These are phyloP conservation scores for Margaritispora aquatica DNA, from an alignment of 495 filamentous ascomycete genomes.

Conservation along the genomic window DNA sequence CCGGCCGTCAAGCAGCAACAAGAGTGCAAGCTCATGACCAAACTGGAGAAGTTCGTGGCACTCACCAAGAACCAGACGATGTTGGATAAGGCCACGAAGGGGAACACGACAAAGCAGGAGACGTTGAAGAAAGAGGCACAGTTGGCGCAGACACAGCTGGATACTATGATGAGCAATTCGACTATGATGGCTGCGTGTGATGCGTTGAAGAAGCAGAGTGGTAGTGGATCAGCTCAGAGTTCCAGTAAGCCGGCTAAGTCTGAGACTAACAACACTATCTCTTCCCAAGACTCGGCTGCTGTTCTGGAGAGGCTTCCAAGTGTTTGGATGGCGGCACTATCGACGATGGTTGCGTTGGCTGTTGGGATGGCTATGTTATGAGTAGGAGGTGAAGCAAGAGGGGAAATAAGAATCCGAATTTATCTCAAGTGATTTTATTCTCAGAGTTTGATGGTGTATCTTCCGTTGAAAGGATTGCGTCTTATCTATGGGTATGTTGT, in stretches of 20 bases:
- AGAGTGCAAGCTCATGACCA: conserved; percentile 9
- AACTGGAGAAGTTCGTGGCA: conserved; percentile 8
- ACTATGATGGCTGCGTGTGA: conserved; percentile 12
- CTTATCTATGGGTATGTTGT: too few species aligned
- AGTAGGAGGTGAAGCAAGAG: too few species aligned
- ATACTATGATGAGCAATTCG: conserved; percentile 6
- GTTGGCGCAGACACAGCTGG: conserved; percentile 11
- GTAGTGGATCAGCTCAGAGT: not conserved
- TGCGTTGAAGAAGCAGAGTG: not conserved
- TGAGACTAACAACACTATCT: not conserved
- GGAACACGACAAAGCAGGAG: conserved; percentile 9
- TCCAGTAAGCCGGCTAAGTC: not conserved
- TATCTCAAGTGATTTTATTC: too few species aligned
- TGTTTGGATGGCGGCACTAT: not conserved
- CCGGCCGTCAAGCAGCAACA: conserved; percentile 12
- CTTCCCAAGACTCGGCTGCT: not conserved
- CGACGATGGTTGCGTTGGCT: not conserved
- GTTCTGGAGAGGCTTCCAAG: not conserved
- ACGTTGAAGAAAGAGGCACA: conserved; percentile 5
- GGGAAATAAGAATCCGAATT: too few species aligned
- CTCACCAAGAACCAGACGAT: conserved; percentile 9
- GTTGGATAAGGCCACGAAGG: conserved; percentile 9
- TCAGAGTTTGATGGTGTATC: too few species aligned
- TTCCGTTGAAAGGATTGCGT: too few species aligned
- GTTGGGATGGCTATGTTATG: not conserved